Percentiles rank a stretch among this genome's conserved stretches.
Evolutionary conservation across 495 filamentous ascomycete species (phyloP).

Genomic region (Aeminium ludgeri): DNA sequence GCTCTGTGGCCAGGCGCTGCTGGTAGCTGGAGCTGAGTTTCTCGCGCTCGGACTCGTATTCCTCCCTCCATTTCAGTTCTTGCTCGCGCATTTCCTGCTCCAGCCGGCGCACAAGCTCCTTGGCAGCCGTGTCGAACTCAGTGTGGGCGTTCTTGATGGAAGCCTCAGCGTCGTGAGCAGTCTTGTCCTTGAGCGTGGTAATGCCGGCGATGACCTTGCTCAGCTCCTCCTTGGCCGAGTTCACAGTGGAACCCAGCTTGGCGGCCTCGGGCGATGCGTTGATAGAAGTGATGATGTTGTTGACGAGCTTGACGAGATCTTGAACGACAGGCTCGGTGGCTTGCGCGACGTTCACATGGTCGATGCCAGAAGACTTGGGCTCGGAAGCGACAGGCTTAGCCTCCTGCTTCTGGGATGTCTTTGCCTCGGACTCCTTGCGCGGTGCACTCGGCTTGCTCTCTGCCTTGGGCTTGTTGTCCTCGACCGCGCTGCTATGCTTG

Average conservation of each 20-base stretch:
- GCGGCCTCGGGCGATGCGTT: slow-evolving; percentile 61
- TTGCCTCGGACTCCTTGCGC: slow-evolving; percentile 20
- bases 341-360: slow-evolving; percentile 51
- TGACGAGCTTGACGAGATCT: slow-evolving; percentile 86
- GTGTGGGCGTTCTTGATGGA: slow-evolving; percentile 53
- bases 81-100: slow-evolving; percentile 56
- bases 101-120: slow-evolving; percentile 54
- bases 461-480: slow-evolving; percentile 17
- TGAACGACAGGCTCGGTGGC: slow-evolving; percentile 76
- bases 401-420: slow-evolving; percentile 9
- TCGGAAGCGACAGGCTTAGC: slow-evolving; percentile 18
- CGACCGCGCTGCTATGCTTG: slow-evolving; percentile 23
- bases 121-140: slow-evolving; percentile 66
- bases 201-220: slow-evolving; percentile 59
- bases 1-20: slow-evolving; percentile 57
- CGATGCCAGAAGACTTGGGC: slow-evolving; percentile 32
- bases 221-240: slow-evolving; percentile 72
- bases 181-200: slow-evolving; percentile 44
- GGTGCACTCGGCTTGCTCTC: slow-evolving; percentile 26
- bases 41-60: slow-evolving; percentile 79
- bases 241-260: slow-evolving; percentile 58
- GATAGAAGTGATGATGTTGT: slow-evolving; percentile 83
- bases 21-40: slow-evolving; percentile 58
- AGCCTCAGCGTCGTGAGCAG: slow-evolving; percentile 54
- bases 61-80: slow-evolving; percentile 62